Evolutionary conservation across 1,284 basidiomycete genomes (phyloP), one percentile per base, ranked within the genome.

Genomic region (Bondarzewia mesenterica): DNA sequence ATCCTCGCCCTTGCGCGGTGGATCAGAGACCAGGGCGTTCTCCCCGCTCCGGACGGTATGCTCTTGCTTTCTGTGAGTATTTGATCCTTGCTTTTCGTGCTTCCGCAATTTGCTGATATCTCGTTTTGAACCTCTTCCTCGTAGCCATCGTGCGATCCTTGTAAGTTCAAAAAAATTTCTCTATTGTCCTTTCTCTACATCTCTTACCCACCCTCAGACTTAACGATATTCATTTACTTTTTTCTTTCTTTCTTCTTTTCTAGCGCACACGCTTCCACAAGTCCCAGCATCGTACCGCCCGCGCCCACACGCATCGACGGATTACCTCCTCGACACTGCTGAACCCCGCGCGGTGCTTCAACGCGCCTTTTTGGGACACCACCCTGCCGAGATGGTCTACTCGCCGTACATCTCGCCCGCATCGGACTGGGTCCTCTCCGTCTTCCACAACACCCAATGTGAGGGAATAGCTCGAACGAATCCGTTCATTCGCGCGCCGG

Each of bases 1-100:
- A 78, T 77, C 0, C 67, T 86, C 2, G 77, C 80, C 2, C 63
- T 77, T 4, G 64, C 72, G 2, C 68, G 75, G 21, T 78, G 75
- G 74, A 62, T 78, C 21, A 63, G 73, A 37, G 73, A 76, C 50
- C 72, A 77, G 52, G 67, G 63, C 5, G 53, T 65, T 7, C 57
- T 77, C 0, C 71, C 70, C 4, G 58, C 64, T 22, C 74, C 74
- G 0, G 64, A 72, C 45, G 74, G 70, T 1, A 58, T 77, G 16
- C 59, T 76, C 1, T 58, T 75, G 3, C 63, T 75, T 10, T 75
- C 74, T 0, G 66, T 68, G 50, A 55, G 62, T 48, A 21, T 10
- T 18, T 26, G 21, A 29, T 23, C 16, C 8, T 16, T 12, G 10
- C 20, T 16, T 2, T 27, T n/a, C 14, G n/a, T 16, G 16, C 23